A percentile compares a stretch with the other conserved stretches of the same genome.
phyloP scores from a whole-genome alignment of 129 eudicot species.

The Helichrysum umbraculigerum region DNA sequence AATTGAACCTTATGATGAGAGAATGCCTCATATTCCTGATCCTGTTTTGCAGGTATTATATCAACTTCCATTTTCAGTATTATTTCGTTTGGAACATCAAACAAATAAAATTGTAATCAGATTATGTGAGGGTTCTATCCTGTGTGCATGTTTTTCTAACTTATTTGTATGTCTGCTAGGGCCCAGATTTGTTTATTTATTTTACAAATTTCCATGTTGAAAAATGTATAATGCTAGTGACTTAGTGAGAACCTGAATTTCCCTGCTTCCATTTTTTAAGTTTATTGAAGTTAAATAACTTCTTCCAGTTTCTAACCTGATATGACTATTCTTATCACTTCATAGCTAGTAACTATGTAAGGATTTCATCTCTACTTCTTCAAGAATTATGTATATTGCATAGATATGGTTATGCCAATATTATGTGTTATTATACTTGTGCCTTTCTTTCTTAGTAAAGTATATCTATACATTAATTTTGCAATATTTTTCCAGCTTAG shows the following conservation, averaged over 20 bases:
- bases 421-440: constrained; percentile 3
- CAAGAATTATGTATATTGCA: not conserved
- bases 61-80: constrained; percentile 2
- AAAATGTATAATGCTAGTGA: constrained; percentile 3
- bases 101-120: not conserved
- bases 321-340: not conserved
- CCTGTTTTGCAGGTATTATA: constrained; percentile 90
- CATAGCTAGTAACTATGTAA: not conserved
- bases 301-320: not conserved
- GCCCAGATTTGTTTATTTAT: not conserved
- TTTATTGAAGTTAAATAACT: constrained; percentile 23
- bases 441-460: constrained; percentile 1
- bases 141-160: not conserved
- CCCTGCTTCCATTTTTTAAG: not conserved
- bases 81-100: not conserved
- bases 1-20: constrained; percentile 93
- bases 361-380: not conserved
- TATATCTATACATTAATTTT: not conserved
- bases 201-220: not conserved
- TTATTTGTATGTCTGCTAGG: no score
- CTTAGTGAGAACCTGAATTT: not conserved
- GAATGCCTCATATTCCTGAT: constrained; percentile 99
- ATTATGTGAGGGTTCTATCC: constrained; percentile 10
- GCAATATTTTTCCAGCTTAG: constrained; percentile 59
- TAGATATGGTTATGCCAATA: not conserved